Base-by-base conservation (phyloP, 148 eudicot genomes). In the Persicaria maculosa region DNA sequence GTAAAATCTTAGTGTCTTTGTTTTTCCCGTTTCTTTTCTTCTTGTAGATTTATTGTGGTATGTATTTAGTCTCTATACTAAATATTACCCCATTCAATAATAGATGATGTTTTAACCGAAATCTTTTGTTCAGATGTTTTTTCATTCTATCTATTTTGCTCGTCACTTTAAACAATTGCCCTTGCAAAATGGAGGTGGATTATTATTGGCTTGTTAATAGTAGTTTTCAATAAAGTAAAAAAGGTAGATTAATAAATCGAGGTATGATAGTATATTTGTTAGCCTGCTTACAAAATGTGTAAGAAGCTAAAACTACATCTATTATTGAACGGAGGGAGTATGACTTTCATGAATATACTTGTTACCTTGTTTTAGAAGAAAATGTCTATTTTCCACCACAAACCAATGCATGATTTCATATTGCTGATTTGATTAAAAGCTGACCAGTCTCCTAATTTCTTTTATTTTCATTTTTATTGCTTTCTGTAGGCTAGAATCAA, bases 401-500 rank as follows among this genome's bases (percentile, higher is more conserved):
- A 59, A 17, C 0, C 12, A 59, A 25, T 9, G 67, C 67, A 59
- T 2, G 67, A 10, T 59, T 22, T 59, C 36, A 59, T 10, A 25
- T 59, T 59, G 6, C 67, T 59, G 67, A 59, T 59, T 22, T 59
- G 5, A 22, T 1, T 9, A 9, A 19, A 59, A 59, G 67, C 10
- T 59, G 15, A 9, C 25, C 64, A 57, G 43, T 22, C 62, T 19
- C 67, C 40, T 59, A 8, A 20, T 59, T 59, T 54, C 43, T 25
- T 9, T 59, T 59, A 22, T 59, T 11, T 59, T 20, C 70, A 31
- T 31, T 31, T 31, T 31, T 31, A 31, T 46, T 65, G 47, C 46
- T 65, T 40, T 47, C 72, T 85, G 52, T 86, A 90, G 96, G 96
- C 99, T 68, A 92, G 81, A 82, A 82, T 85, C 59, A 95, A 95